Conservation (phyloP, 202 grass and related monocot genomes). For the Elaeis oleifera region DNA sequence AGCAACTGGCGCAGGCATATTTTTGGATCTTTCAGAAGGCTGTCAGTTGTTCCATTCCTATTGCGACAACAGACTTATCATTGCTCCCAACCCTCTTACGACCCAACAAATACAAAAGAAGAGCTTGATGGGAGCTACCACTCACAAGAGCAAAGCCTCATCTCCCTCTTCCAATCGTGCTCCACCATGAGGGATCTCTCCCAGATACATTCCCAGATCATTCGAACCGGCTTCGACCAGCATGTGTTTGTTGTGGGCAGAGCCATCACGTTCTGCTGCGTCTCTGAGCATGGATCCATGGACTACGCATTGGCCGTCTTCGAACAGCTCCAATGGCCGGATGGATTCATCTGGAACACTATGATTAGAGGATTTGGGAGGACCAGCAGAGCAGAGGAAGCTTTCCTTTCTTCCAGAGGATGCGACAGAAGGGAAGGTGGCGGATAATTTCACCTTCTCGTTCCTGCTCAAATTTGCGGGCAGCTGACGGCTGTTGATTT, state of each 20-base stretch:
- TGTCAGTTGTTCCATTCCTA: no score
- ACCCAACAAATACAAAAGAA: no score
- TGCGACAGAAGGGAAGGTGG: constrained; percentile 16
- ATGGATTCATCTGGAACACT: constrained; percentile 31
- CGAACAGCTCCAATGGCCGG: constrained; percentile 20
- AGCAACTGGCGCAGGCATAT: no score
- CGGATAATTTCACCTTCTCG: constrained; percentile 29
- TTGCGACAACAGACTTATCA: no score
- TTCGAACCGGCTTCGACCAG: constrained; percentile 27
- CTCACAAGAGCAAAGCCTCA: constrained; percentile 17
- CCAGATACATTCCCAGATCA: constrained; percentile 23
- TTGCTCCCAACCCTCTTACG: no score
- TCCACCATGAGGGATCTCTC: constrained; percentile 18
- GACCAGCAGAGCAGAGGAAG: constrained; percentile 13
- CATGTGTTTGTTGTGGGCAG: constrained; percentile 18
- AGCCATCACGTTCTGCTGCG: constrained; percentile 22
- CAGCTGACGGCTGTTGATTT: constrained; percentile 10
- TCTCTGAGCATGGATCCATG: constrained; percentile 16
- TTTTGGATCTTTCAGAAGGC: no score
- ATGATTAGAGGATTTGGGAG: constrained; percentile 35
- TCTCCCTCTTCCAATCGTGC: constrained; percentile 21
- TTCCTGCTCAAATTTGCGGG: constrained; percentile 21
- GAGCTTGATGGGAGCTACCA: not conserved
- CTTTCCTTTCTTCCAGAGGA: constrained; percentile 17
- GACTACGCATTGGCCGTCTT: constrained; percentile 20